Evolutionary conservation across 2,329 filamentous ascomycete genomes (phyloP).

Genomic region (Calonectria pseudoturangicola): DNA sequence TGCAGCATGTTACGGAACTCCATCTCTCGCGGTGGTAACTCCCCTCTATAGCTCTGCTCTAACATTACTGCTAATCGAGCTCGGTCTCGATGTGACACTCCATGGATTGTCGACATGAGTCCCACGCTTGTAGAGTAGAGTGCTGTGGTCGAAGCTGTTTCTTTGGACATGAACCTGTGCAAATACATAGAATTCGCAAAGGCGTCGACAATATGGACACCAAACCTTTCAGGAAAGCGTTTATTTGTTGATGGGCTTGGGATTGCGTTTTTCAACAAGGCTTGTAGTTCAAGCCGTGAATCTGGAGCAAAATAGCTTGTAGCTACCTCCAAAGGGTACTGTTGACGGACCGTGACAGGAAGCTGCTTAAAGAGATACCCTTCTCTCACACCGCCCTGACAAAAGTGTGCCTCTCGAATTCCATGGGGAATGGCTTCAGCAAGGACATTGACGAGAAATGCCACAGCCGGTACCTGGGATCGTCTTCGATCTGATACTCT

Average conservation of each 20-base stretch:
- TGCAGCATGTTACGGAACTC: constrained; percentile 72
- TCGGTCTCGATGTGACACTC: constrained; percentile 76
- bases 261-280: constrained; percentile 68
- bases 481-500: constrained; percentile 79
- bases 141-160: constrained; percentile 74
- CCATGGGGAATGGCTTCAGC: constrained; percentile 74
- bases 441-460: constrained; percentile 78
- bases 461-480: constrained; percentile 80
- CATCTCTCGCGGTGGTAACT: constrained; percentile 75
- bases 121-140: constrained; percentile 79
- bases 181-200: constrained; percentile 76
- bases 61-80: constrained; percentile 77
- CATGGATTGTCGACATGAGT: constrained; percentile 75
- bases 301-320: constrained; percentile 71
- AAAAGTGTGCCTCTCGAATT: constrained; percentile 79
- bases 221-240: constrained; percentile 63
- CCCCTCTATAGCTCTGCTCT: constrained; percentile 78
- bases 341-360: constrained; percentile 64
- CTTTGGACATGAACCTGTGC: constrained; percentile 70
- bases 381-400: constrained; percentile 82
- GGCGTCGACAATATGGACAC: constrained; percentile 68
- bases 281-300: constrained; percentile 67
- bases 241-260: constrained; percentile 60
- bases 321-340: constrained; percentile 76
- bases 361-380: constrained; percentile 77